Base-by-base conservation (phyloP, 1,284 basidiomycete genomes). In the Takashimella koratensis region DNA sequence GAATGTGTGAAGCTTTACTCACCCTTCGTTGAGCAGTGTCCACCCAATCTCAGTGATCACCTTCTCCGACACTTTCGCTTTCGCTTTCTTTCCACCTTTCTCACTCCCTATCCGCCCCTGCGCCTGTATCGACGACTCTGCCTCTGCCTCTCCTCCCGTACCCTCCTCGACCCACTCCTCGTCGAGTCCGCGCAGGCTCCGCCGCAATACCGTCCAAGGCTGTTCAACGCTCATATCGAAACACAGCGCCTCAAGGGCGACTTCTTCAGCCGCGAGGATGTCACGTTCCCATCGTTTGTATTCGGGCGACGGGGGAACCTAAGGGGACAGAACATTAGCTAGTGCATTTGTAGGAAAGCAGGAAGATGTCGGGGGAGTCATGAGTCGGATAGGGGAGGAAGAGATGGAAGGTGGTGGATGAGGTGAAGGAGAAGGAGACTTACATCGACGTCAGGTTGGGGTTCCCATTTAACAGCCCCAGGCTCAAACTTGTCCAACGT, bases 161-260 rank as follows among this genome's bases (percentile, higher is more conserved):
- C 22, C 42, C 5, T 41, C 30, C 4, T 26, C 50, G 3, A 22
- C 26, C 51, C 56, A 52, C 3, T 60, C 36, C 42, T 40, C 53
- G 48, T 64, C 60, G 19, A 68, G 47, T 6, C 63, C 64, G 22
- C 49, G 66, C 85, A 86, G 20, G 86, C 77, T 63, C 84, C 84
- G 43, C 84, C 83, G 56, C 41, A 93, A 77, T 47, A 86, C 80
- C 22, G 84, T 82, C 67, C 93, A 91, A 20, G 91, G 89, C 62
- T 85, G 90, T 56, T 85, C 84, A 20, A 93, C 84, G 30, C 86
- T 82, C 68, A 94, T 87, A 73, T 96, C 93, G 69, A 96, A 96
- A 76, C 91, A 95, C 4, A 96, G 79, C 0, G 88, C 86, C 65
- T 93, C 91, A 5, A 96, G 79, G 0, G 93, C 79, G 20, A 85